Evolutionary conservation across 257 asterid species (phyloP), one percentile per base, ranked within the genome.

Genomic region (Fraxinus quadrangulata): DNA sequence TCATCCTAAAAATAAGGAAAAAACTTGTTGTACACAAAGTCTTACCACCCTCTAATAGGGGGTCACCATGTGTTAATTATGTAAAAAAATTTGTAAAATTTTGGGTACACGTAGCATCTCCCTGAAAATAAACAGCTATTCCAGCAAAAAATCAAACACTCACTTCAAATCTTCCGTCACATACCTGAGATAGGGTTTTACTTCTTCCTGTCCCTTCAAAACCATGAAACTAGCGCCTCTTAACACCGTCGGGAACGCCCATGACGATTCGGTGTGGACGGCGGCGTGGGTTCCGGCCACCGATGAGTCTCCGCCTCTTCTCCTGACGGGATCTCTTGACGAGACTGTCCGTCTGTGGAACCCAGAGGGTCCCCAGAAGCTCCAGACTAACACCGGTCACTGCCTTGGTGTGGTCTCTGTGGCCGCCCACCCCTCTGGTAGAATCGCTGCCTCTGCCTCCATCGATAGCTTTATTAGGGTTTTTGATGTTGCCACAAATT

Each of bases 351-450:
- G 94, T 78, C 40, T 92, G 66, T 94, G 97, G 97, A 87, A 90
- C 51, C 97, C 97, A 39, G 86, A 72, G 0, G 91, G 81, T 1
- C 89, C 88, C 6, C 84, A 78, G 65, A 80, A 85, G 84, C 8
- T 89, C 66, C 91, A 73, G 78, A 90, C 92, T 4, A 88, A 87
- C 85, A 84, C 98, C 17, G 98, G 99, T 5, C 99, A 96, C 81
- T 92, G 97, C 83, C 97, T 96, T 49, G 98, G 99, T 42, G 98
- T 93, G 37, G 94, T 96, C 26, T 93, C 99, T 34, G 96, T 96
- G 14, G 94, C 97, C 24, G 86, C 97, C 14, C 97, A 96, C 75
- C 98, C 99, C 9, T 88, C 97, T 76, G 96, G 98, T 2, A 88
- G 97, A 72, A 90, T 92, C 65, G 99, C 97, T 1, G 99, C 99